These are phyloP conservation scores for Suillus lakei DNA, from an alignment of 768 basidiomycete species.

Conservation along the genomic window DNA sequence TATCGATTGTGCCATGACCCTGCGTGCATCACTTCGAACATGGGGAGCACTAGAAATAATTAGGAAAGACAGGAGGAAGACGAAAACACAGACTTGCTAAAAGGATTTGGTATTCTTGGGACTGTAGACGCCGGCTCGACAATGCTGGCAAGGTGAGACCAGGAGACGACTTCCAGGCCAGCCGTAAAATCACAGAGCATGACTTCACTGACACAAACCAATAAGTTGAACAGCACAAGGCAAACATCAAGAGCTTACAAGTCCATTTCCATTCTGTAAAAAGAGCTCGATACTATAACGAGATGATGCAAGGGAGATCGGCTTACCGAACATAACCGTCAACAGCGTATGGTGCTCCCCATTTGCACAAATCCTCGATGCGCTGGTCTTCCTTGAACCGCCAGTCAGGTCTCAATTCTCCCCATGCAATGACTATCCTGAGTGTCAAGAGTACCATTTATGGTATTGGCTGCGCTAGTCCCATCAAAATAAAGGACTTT, in stretches of 20 bases:
- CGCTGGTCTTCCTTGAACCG: conserved; percentile 38
- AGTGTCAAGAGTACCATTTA: conserved; percentile 37
- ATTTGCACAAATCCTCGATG: conserved; percentile 45
- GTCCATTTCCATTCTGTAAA: conserved; percentile 51
- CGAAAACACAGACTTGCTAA: not conserved
- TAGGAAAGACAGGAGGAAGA: conserved; percentile 8
- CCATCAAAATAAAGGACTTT: conserved; percentile 40
- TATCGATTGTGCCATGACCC: conserved; percentile 30
- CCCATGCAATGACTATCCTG: conserved; percentile 56
- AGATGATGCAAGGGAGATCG: not conserved
- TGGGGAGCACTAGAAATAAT: not conserved
- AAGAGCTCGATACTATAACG: not conserved
- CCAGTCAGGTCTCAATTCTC: conserved; percentile 24
- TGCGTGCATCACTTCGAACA: conserved; percentile 21
- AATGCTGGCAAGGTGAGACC: conserved; percentile 14
- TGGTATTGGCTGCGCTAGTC: conserved; percentile 35
- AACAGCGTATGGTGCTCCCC: conserved; percentile 44
- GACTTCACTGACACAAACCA: conserved; percentile 41
- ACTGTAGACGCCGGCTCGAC: not conserved
- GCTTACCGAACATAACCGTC: conserved; percentile 40
- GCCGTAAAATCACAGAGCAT: conserved; percentile 52
- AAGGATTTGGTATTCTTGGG: not conserved
- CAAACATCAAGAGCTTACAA: conserved; percentile 40
- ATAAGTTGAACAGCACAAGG: not conserved
- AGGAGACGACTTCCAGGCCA: conserved; percentile 46